A percentile compares a stretch with the other conserved stretches of the same genome.
Evolutionary conservation across 345 rosid species (phyloP).

Genomic region (Noccaea bulbosa): DNA sequence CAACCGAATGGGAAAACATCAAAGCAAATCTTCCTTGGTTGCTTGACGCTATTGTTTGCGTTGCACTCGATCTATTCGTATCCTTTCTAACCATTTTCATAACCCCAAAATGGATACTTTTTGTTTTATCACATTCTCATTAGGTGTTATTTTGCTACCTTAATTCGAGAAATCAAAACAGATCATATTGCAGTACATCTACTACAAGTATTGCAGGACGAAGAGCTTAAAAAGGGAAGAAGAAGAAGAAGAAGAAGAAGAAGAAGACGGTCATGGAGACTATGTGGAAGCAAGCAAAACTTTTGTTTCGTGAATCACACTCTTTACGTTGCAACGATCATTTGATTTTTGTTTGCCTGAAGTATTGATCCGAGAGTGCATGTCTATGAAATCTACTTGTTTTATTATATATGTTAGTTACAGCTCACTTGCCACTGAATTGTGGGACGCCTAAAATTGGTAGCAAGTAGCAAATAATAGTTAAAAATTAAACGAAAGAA

Average conservation of each 20-base stretch:
- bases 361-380: conserved; percentile 18
- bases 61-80: conserved; percentile 84
- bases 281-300: conserved; percentile 54
- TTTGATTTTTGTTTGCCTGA: neutral
- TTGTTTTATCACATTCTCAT: neutral
- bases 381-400: neutral
- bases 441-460: neutral
- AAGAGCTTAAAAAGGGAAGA: conserved; percentile 30
- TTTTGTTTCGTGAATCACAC: conserved; percentile 34
- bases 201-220: conserved; percentile 59
- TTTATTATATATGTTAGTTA: neutral
- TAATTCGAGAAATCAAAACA: conserved; percentile 32
- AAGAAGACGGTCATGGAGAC: conserved; percentile 41
- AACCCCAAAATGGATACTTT: neutral
- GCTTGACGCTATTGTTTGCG: conserved; percentile 89
- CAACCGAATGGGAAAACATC: conserved; percentile 76
- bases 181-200: conserved; percentile 90
- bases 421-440: neutral
- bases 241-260: conserved; percentile 25
- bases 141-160: conserved; percentile 18
- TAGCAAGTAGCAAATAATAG: too few relatives aligned
- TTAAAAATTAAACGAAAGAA: too few relatives aligned
- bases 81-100: conserved; percentile 53
- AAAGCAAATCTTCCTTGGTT: conserved; percentile 92
- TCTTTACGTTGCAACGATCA: neutral